Base-by-base conservation (phyloP, 169 alveolate genomes). In the Hepatocystis sp. region DNA sequence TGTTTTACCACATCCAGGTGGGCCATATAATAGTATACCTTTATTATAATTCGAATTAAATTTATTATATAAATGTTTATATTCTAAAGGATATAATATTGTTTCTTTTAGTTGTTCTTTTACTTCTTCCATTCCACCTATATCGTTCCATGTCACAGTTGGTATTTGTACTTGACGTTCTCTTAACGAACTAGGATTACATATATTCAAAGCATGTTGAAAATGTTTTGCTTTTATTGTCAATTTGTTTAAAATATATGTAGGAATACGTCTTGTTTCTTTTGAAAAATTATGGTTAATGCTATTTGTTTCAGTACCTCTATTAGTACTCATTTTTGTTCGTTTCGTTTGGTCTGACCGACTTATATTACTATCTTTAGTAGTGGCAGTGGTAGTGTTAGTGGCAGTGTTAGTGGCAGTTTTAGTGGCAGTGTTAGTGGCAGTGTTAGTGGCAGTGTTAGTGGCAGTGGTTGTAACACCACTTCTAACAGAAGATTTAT, bases 1-100 rank as follows among this genome's bases (percentile, higher is more conserved):
- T 2, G 99, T 98, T 88, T 98, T 98, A 8, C 99, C 99, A 91
- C 99, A 97, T 2, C 99, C 99, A 0, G 99, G 99, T 1, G 99
- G 99, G 0, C 99, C 99, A 91, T 96, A 97, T 47, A 98, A 91
- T 67, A 98, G 90, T n/a, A 98, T 98, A 19, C 98, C 98, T 42
- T 92, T 81, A 65, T 95, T 91, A 5, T 92, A 88, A 40, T 94
- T 93, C 15, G 94, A 93, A 21, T 93, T 94, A 47, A 91, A 93
- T 63, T 93, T 93, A 40, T 85, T 58, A 86, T 94, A 96, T 42
- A 92, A 90, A 44, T 91, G 91, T 7, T 93, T 93, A 78, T 91
- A 93, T 55, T 92, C 94, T 15, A 93, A 66, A 1, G 98, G 98
- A 13, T 94, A 88, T 21, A 92, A 92, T 46, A 95, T 92, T 0